These are phyloP conservation scores for Ustilago trichophora DNA, from an alignment of 1,284 basidiomycete species.

Conservation along the genomic window DNA sequence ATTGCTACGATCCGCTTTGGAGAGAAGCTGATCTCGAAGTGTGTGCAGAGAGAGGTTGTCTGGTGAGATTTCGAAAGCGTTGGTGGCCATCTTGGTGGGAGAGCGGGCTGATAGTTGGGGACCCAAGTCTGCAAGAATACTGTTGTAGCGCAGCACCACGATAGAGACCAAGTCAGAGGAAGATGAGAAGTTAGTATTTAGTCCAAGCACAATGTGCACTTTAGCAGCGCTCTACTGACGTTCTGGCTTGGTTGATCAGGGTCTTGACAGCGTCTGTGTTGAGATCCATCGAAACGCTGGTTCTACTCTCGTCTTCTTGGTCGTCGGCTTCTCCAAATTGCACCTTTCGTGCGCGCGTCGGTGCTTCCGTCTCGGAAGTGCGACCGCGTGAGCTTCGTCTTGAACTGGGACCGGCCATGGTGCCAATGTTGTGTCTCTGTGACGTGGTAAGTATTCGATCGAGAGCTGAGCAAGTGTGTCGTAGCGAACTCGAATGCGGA, in stretches of 20 bases:
- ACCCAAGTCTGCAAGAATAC: conserved; percentile 35
- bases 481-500: too few species aligned
- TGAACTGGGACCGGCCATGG: conserved; percentile 14
- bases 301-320: conserved; percentile 1
- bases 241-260: conserved; percentile 16
- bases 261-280: conserved; percentile 25
- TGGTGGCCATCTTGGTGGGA: conserved; percentile 34
- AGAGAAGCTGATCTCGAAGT: conserved; percentile 42
- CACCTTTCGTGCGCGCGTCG: conserved; percentile 23
- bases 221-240: not conserved
- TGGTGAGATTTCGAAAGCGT: conserved; percentile 44
- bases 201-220: too few species aligned
- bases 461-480: too few species aligned
- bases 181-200: too few species aligned
- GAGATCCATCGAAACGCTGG: conserved; percentile 12
- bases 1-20: conserved; percentile 40
- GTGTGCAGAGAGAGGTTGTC: conserved; percentile 47
- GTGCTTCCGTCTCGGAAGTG: conserved; percentile 9
- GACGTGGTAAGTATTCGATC: too few species aligned
- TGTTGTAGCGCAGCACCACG: not conserved
- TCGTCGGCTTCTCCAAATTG: conserved; percentile 25
- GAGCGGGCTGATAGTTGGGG: conserved; percentile 42
- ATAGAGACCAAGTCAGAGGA: too few species aligned
- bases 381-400: conserved; percentile 20
- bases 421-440: too few species aligned